Conservation (phyloP, 805 yeast species). For the Ogataea nakhonphanomensis region DNA sequence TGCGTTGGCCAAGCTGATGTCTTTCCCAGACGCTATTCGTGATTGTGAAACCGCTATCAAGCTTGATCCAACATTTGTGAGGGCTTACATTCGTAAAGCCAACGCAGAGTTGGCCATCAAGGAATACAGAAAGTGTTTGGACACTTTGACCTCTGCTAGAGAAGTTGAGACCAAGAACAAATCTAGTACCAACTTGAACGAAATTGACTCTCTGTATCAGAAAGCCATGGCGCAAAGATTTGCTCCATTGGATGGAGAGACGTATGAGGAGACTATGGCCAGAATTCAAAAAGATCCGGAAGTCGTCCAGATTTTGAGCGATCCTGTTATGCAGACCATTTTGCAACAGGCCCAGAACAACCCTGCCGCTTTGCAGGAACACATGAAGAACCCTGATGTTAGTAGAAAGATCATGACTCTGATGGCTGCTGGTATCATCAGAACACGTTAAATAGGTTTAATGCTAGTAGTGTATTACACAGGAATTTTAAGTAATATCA, state of each 20-base stretch:
- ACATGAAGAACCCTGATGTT: conserved; percentile 94
- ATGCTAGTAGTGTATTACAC: conserved; percentile 7
- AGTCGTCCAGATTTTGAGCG: conserved; percentile 81
- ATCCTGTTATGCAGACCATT: conserved; percentile 95
- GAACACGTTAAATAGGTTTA: conserved; percentile 57
- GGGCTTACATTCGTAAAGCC: conserved; percentile 97
- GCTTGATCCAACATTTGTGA: conserved; percentile 82
- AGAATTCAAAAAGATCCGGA: conserved; percentile 94
- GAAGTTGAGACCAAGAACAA: conserved; percentile 62
- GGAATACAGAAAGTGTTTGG: conserved; percentile 78
- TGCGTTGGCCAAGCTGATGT: conserved; percentile 87
- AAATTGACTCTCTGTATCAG: conserved; percentile 76
- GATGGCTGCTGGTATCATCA: conserved; percentile 95
- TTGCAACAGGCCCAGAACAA: conserved; percentile 89
- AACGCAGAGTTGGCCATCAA: conserved; percentile 88
- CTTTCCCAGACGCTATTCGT: conserved; percentile 93
- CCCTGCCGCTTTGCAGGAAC: conserved; percentile 96
- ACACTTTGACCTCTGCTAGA: conserved; percentile 77
- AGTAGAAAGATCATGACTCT: conserved; percentile 81
- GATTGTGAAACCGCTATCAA: conserved; percentile 90
- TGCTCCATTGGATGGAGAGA: conserved; percentile 79
- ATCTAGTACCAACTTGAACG: conserved; percentile 54
- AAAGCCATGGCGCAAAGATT: conserved; percentile 81
- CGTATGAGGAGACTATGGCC: conserved; percentile 90
- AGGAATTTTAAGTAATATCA: background rate